Conservation (phyloP, 148 eudicot genomes). For the Fagopyrum tataricum region DNA sequence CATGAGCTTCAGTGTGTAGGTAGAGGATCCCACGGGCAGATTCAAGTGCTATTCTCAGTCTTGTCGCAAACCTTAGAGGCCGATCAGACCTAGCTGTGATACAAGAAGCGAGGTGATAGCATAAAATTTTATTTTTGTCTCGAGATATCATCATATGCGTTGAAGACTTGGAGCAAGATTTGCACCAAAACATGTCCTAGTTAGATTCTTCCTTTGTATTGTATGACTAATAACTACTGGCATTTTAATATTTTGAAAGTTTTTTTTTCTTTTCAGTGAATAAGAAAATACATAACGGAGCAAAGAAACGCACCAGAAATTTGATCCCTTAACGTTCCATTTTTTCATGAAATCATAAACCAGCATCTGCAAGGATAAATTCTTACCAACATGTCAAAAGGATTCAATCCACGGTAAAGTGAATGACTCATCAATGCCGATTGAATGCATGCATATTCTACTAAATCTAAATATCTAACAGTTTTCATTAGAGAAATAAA, state of each 20-base stretch:
- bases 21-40: constrained; percentile 85
- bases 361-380: constrained; percentile 8
- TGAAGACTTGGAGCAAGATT: no score
- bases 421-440: no score
- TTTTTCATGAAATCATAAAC: constrained; percentile 13
- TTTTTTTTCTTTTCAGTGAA: neutral
- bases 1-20: constrained; percentile 80
- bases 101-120: no score
- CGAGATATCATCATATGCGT: no score
- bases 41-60: constrained; percentile 59
- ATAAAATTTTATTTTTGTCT: no score
- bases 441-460: no score
- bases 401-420: neutral
- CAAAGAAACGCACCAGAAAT: constrained; percentile 1
- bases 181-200: no score
- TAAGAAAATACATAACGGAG: neutral
- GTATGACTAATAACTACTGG: neutral
- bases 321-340: constrained; percentile 9
- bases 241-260: neutral
- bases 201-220: no score
- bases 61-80: constrained; percentile 37
- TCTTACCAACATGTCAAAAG: neutral
- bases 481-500: no score
- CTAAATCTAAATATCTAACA: no score
- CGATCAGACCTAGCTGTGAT: constrained; percentile 24